phyloP scores from a whole-genome alignment of 192 early-diverging fungal genomes.

The Podila epigama region DNA sequence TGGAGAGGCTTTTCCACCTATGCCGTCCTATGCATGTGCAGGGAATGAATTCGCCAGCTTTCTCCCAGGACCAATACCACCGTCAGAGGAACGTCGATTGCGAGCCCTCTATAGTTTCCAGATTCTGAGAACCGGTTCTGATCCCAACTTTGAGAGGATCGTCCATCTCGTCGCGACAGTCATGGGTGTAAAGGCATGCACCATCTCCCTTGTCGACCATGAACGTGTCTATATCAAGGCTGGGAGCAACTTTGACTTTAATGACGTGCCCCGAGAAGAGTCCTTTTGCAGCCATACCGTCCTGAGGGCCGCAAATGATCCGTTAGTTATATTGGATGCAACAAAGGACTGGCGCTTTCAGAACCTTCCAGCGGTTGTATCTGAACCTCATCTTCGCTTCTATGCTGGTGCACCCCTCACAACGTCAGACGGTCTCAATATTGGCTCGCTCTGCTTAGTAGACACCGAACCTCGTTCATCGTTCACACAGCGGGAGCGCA shows the following conservation, averaged over 20 bases:
- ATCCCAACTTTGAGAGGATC: slow-evolving; percentile 42
- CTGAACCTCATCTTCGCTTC: slow-evolving; percentile 51
- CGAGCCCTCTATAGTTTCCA: slow-evolving; percentile 34
- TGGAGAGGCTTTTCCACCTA: slow-evolving; percentile 7
- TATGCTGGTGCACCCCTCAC: slow-evolving; percentile 54
- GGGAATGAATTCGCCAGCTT: neutral
- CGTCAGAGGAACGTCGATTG: slow-evolving; percentile 24
- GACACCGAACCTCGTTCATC: slow-evolving; percentile 45
- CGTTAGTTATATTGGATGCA: slow-evolving; percentile 43
- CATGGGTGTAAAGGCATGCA: slow-evolving; percentile 19
- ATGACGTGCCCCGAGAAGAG: slow-evolving; percentile 14
- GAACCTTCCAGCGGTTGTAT: slow-evolving; percentile 50
- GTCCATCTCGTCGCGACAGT: slow-evolving; percentile 29
- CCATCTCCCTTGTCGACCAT: slow-evolving; percentile 35
- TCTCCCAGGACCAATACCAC: slow-evolving; percentile 24
- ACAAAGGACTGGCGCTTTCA: slow-evolving; percentile 57
- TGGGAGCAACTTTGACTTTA: neutral
- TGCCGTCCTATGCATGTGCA: slow-evolving; percentile 13
- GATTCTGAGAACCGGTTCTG: slow-evolving; percentile 23
- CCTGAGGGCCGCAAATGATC: slow-evolving; percentile 31
- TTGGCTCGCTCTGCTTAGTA: slow-evolving; percentile 57
- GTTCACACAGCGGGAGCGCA: slow-evolving; percentile 43
- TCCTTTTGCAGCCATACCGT: slow-evolving; percentile 47
- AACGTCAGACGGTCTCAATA: slow-evolving; percentile 47
- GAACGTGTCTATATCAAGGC: slow-evolving; percentile 23